These are phyloP conservation scores for Tolypocladium guangdongense DNA, from an alignment of 2,329 filamentous ascomycete genomes.

Conservation along the genomic window DNA sequence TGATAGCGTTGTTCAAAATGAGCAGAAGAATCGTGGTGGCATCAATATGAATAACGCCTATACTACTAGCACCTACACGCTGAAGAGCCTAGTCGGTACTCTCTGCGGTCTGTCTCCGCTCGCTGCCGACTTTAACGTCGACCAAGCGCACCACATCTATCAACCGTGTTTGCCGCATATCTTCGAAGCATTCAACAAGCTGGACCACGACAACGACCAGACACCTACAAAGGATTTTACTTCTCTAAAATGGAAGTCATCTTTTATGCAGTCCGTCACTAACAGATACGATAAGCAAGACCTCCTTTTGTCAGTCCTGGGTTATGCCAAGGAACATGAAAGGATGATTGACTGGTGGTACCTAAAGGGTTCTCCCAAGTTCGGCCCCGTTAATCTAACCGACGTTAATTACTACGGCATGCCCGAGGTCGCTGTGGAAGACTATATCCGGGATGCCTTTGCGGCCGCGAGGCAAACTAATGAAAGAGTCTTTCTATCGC, in stretches of 20 bases:
- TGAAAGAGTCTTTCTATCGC: constrained; percentile 20
- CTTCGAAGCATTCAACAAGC: constrained; percentile 17
- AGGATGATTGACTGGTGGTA: constrained; percentile 19
- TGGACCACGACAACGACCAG: neutral
- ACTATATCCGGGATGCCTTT: constrained; percentile 21
- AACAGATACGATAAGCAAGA: constrained; percentile 19
- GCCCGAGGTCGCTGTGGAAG: constrained; percentile 17
- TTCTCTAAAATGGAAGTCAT: constrained; percentile 17
- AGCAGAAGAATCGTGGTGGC: constrained; percentile 16
- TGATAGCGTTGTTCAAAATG: constrained; percentile 3
- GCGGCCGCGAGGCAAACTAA: constrained; percentile 15
- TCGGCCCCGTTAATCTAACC: constrained; percentile 13
- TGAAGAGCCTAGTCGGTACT: constrained; percentile 30
- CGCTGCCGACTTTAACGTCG: constrained; percentile 29
- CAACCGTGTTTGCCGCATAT: constrained; percentile 31
- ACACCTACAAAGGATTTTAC: constrained; percentile 9
- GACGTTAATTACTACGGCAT: constrained; percentile 23
- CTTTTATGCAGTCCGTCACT: constrained; percentile 20
- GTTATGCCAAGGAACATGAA: constrained; percentile 11
- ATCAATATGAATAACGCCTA: constrained; percentile 27
- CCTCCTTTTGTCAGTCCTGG: constrained; percentile 15
- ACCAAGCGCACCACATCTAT: constrained; percentile 29
- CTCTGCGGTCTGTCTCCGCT: constrained; percentile 30
- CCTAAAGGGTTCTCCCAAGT: constrained; percentile 16
- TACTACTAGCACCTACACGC: constrained; percentile 30